These are phyloP conservation scores for Incumbomyces delicatus DNA, from an alignment of 2,329 filamentous ascomycete species.

Conservation along the genomic window DNA sequence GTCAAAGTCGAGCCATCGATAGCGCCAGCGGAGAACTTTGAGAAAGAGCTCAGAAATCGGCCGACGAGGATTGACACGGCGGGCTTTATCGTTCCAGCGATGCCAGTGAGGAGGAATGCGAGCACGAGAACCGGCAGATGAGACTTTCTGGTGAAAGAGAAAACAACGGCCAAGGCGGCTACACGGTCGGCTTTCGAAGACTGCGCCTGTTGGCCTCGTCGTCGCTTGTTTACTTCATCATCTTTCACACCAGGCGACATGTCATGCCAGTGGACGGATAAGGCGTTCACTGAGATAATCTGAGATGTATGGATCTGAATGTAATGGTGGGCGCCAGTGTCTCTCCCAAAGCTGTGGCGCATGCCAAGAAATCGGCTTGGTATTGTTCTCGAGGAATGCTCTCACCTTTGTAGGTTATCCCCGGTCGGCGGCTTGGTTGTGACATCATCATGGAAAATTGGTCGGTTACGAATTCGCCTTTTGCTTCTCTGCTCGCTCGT, in stretches of 20 bases:
- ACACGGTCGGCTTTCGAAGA: neutral
- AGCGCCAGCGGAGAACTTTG: conserved; percentile 51
- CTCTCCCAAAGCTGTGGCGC: conserved; percentile 1
- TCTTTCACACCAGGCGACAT: neutral
- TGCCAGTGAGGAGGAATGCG: conserved; percentile 47
- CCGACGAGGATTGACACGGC: conserved; percentile 62
- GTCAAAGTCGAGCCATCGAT: conserved; percentile 45
- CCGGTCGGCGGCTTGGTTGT: neutral
- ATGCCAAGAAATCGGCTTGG: conserved; percentile 12
- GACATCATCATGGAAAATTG: neutral
- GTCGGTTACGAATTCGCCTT: conserved; percentile 24
- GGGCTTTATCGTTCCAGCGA: conserved; percentile 55
- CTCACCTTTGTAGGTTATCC: neutral
- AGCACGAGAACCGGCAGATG: conserved; percentile 48
- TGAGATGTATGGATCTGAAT: no score
- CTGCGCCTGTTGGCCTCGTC: neutral
- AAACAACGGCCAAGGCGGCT: conserved; percentile 48
- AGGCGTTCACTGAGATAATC: no score
- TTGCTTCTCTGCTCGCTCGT: conserved; percentile 66
- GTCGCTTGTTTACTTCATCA: neutral
- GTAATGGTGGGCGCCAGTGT: no score
- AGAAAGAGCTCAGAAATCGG: conserved; percentile 61
- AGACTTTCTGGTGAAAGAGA: conserved; percentile 58
- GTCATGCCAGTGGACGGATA: neutral
- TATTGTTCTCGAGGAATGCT: conserved; percentile 24